Base-by-base conservation (phyloP, 257 asterid genomes). In the Thymus quinquecostatus region DNA sequence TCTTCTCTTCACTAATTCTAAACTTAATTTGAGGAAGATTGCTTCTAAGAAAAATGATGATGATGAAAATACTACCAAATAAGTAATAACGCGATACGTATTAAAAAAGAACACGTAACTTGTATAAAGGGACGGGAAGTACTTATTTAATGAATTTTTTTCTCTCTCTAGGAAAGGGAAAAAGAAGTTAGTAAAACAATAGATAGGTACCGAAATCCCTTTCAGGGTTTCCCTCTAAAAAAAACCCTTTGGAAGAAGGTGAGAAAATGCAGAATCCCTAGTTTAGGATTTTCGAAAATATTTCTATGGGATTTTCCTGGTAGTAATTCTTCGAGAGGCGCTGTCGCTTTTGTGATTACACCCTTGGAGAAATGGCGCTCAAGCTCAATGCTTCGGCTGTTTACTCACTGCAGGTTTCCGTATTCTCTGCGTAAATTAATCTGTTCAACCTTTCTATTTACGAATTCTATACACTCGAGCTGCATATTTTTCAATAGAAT, bases 361-460 rank as follows among this genome's bases (percentile, higher is more conserved):
- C 60, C 60, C 32, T 32, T 8, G 41, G 34, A 36, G 45, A 79
- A 64, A 89, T 86, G 90, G 77, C 92, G 64, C 87, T 86, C 82
- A 83, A 84, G 68, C 82, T 86, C 70, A 78, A 77, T 66, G 80
- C 89, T 59, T 78, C 88, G 10, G 81, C 82, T 50, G 75, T 83
- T 43, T 74, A 65, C 64, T 74, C 72, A n/a, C 76, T 70, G 57
- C 82, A 78, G 90, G 92, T 90, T 57, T 59, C 61, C 56, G 12
- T 32, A 65, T 13, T 36, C 41, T 32, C 36, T 55, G 21, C 54
- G 49, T 51, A 29, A 4, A 21, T 14, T 77, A 34, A 3, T 43
- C 5, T 11, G 32, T n/a, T 2, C 38, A 60, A 5, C 50, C 14
- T 12, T 48, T 10, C 56, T 32, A 12, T 56, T 73, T 59, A 5